Conservation (phyloP, 2,329 filamentous ascomycete genomes). For the Diaporthe velutina region DNA sequence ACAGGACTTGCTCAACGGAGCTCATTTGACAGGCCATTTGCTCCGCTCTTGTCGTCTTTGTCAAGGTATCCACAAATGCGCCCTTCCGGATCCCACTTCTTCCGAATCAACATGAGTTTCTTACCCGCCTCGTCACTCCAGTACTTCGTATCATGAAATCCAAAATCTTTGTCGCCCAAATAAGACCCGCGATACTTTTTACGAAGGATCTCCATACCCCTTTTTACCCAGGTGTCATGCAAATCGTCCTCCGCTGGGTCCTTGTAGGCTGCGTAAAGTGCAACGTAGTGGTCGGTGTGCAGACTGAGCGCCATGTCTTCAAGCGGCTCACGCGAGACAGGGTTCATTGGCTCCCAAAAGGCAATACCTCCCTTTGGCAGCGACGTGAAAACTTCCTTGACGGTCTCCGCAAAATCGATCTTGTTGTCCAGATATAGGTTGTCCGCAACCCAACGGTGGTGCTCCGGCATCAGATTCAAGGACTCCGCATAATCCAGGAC, state of each 20-base stretch:
- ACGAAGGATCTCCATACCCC: background rate
- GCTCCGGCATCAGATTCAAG: background rate
- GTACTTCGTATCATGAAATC: background rate
- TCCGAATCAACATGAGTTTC: background rate
- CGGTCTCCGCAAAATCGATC: background rate
- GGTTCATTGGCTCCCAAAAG: slow-evolving; percentile 15
- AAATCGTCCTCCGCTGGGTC: background rate
- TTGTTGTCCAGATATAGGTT: background rate
- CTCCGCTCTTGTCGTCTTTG: background rate
- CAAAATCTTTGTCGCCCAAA: background rate
- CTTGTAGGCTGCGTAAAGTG: background rate
- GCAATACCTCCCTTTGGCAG: background rate
- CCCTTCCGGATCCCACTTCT: background rate
- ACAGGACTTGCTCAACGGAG: background rate
- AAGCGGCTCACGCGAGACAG: background rate
- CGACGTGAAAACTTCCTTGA: background rate
- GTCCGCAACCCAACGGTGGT: slow-evolving; percentile 4
- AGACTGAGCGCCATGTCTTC: background rate
- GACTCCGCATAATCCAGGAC: background rate
- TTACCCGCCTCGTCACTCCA: background rate
- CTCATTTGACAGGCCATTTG: background rate
- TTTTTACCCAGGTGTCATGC: background rate
- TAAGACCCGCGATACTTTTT: background rate
- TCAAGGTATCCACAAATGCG: slow-evolving; percentile 5
- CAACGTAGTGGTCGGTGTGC: slow-evolving; percentile 18